phyloP scores from a whole-genome alignment of 2,329 filamentous ascomycete species.

The Hypomyces perniciosus region DNA sequence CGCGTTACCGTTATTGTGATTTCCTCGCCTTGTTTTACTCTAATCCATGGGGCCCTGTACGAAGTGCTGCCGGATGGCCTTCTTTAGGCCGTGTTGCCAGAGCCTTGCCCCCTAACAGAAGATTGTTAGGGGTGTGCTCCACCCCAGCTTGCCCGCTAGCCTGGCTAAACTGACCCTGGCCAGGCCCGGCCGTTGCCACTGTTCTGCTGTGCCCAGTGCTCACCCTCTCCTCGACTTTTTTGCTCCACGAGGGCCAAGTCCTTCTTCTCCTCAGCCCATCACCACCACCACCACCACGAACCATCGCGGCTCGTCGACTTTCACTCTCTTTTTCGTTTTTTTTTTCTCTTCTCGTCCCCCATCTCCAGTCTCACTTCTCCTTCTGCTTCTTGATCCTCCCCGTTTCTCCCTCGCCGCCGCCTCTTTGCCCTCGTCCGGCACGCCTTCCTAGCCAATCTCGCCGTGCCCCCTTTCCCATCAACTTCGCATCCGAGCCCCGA shows the following conservation, averaged over 20 bases:
- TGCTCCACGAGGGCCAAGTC: conserved; percentile 3
- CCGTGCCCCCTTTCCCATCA: conserved; percentile 28
- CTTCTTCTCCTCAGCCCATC: conserved; percentile 12
- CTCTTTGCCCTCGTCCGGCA: conserved; percentile 19
- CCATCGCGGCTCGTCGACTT: conserved; percentile 13
- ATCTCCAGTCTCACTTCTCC: conserved; percentile 19
- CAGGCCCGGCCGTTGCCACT: conserved; percentile 15
- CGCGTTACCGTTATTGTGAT: conserved; percentile 4
- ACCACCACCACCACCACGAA: conserved; percentile 8
- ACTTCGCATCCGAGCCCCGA: conserved; percentile 19
- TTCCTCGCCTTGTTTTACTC: neutral
- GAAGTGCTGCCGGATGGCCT: neutral
- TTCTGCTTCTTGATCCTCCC: conserved; percentile 26
- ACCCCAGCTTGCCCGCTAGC: conserved; percentile 10
- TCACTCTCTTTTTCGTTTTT: conserved; percentile 19
- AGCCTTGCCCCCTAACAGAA: conserved; percentile 9
- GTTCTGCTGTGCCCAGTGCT: conserved; percentile 9
- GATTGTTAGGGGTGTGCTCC: conserved; percentile 12
- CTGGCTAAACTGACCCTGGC: conserved; percentile 12
- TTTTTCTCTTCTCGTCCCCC: conserved; percentile 24
- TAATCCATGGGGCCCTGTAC: neutral
- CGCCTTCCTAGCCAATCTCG: conserved; percentile 14
- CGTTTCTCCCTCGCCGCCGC: conserved; percentile 19
- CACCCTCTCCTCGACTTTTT: conserved; percentile 11
- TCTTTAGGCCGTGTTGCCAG: conserved; percentile 2